A percentile compares a stretch with the other conserved stretches of the same genome.
phyloP scores from a whole-genome alignment of 2,329 filamentous ascomycete genomes.

The Claviceps sp. region DNA sequence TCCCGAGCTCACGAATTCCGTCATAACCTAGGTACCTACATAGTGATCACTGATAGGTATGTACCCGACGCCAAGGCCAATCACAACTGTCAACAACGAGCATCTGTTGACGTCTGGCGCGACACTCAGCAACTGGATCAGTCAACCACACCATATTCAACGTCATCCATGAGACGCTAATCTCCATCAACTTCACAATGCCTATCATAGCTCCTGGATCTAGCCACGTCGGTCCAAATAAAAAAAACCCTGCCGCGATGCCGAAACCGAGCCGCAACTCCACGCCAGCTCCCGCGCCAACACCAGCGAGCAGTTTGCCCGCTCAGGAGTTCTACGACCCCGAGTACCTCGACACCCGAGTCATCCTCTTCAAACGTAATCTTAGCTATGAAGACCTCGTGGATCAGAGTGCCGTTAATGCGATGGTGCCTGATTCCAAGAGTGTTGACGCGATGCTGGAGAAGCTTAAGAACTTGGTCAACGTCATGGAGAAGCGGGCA shows the following conservation, averaged over 20 bases:
- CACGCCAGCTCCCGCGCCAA: slow-evolving; percentile 47
- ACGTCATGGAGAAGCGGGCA: slow-evolving; percentile 53
- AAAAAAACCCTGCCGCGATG: slow-evolving; percentile 48
- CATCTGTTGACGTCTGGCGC: slow-evolving; percentile 2
- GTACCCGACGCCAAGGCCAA: not conserved
- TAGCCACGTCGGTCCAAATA: slow-evolving; percentile 49
- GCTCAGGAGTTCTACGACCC: slow-evolving; percentile 43
- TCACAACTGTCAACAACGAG: not conserved
- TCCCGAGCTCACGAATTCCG: not conserved
- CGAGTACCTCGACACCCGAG: slow-evolving; percentile 53
- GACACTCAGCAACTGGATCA: slow-evolving; percentile 5
- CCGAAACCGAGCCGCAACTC: slow-evolving; percentile 66
- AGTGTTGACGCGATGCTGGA: slow-evolving; percentile 50
- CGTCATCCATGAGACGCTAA: slow-evolving; percentile 3
- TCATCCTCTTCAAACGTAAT: slow-evolving; percentile 40
- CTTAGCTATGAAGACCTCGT: slow-evolving; percentile 57
- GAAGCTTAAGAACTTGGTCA: slow-evolving; percentile 49
- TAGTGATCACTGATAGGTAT: not conserved
- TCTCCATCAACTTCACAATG: slow-evolving; percentile 1
- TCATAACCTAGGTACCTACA: not conserved
- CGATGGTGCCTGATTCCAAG: slow-evolving; percentile 48
- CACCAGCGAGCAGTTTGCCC: slow-evolving; percentile 36
- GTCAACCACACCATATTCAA: slow-evolving; percentile 3
- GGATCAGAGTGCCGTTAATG: slow-evolving; percentile 44
- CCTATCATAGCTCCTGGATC: slow-evolving; percentile 41